phyloP scores from a whole-genome alignment of 2,329 filamentous ascomycete genomes.

The Diplocarpon mali region DNA sequence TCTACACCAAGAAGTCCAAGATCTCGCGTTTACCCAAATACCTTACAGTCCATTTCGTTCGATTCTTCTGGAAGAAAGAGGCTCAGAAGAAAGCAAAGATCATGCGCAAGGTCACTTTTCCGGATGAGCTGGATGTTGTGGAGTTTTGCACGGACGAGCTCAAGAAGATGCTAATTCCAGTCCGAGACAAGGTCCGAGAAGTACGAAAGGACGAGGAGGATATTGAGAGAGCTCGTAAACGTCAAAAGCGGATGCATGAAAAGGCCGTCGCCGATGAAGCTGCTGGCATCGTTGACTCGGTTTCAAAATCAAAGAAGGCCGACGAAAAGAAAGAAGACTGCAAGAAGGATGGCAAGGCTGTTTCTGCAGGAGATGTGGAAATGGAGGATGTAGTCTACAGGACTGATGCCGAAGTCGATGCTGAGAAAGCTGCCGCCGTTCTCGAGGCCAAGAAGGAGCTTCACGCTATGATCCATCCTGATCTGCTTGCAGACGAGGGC shows the following conservation, averaged over 20 bases:
- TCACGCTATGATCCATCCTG: constrained; percentile 61
- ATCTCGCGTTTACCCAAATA: constrained; percentile 90
- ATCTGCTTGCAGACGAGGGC: constrained; percentile 64
- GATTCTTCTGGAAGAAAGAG: constrained; percentile 95
- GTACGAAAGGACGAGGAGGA: constrained; percentile 92
- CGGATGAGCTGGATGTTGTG: constrained; percentile 80
- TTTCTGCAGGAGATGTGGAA: constrained; percentile 56
- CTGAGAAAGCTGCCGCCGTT: constrained; percentile 67
- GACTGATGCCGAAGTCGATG: constrained; percentile 87
- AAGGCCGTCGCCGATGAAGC: constrained; percentile 38
- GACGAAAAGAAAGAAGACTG: constrained; percentile 38
- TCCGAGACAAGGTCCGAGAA: constrained; percentile 94
- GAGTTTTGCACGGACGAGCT: constrained; percentile 94
- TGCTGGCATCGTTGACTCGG: constrained; percentile 35
- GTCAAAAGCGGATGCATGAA: constrained; percentile 60
- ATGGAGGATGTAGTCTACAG: constrained; percentile 60
- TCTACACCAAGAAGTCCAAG: constrained; percentile 83
- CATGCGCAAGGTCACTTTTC: constrained; percentile 96
- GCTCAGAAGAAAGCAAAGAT: constrained; percentile 99
- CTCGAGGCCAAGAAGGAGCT: constrained; percentile 81
- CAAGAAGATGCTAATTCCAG: constrained; percentile 69
- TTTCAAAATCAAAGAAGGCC: constrained; percentile 33
- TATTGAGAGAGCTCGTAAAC: constrained; percentile 80
- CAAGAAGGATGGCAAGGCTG: constrained; percentile 31
- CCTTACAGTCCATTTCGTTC: constrained; percentile 90